Base-by-base conservation (phyloP, 2,329 filamentous ascomycete genomes). In the Xylaria sp. region DNA sequence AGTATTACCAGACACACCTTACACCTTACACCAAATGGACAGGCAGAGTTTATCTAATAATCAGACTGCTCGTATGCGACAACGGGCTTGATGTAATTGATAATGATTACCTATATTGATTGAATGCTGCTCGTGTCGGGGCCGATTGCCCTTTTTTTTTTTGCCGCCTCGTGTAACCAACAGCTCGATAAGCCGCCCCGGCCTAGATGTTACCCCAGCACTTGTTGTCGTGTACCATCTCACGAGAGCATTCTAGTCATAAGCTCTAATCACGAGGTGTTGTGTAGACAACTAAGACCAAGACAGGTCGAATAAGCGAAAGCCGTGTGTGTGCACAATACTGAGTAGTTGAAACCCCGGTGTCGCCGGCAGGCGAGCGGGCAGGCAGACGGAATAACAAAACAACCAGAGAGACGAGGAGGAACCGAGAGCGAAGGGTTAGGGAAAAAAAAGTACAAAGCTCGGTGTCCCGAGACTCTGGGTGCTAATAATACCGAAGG, bases 401-500 rank as follows among this genome's bases (percentile, higher is more conserved):
- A 32, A 2, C 25, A 12, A 35, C 27, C 54, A 5, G 55, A 48
- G 50, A 50, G 13, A 61, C 23, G 48, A 50, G 40, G 58, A 42
- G 44, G n/a, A 58, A 47, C 25, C 42, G 61, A 50, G 57, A 61
- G n/a, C 18, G 48, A 40, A 35, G 40, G 40, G 35, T 37, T 16
- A 16, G n/a, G 10, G 32, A 25, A 59, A 29, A 6, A 37, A 55
- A 18, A 35, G 32, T 10, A 60, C 61, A 57, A 65, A 37, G 23
- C 25, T 58, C 64, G 60, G 65, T 12, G 51, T 65, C 59, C 66
- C 69, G 61, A 69, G 60, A 65, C 44, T 60, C 25, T 69, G 59
- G 68, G 68, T 51, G 57, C 63, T 54, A 65, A 57, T 32, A 61
- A 58, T 63, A 60, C 51, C 32, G 48, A 54, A 37, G 27, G 40